A percentile compares a stretch with the other conserved stretches of the same genome.
phyloP scores from a whole-genome alignment of 2,329 filamentous ascomycete genomes.

The Orbilia blumenaviensis region DNA sequence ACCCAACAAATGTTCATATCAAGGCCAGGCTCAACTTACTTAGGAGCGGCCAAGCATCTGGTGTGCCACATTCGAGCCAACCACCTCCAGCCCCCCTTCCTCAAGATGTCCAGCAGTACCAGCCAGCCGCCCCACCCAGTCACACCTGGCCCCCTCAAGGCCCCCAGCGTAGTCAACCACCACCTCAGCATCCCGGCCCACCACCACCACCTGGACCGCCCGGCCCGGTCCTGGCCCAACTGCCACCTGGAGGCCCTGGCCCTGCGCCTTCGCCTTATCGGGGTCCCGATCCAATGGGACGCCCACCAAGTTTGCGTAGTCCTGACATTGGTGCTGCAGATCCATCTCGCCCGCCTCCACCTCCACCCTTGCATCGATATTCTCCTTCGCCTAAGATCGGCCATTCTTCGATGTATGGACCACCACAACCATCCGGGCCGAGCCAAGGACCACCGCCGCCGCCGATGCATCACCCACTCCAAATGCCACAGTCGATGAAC shows the following conservation, averaged over 20 bases:
- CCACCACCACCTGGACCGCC: constrained; percentile 57
- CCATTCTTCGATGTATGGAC: constrained; percentile 62
- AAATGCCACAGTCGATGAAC: constrained; percentile 62
- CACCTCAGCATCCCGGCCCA: constrained; percentile 68
- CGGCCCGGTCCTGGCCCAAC: constrained; percentile 64
- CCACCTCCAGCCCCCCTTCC: constrained; percentile 71
- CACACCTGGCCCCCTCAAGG: constrained; percentile 71
- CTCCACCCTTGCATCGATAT: constrained; percentile 59
- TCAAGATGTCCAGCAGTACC: constrained; percentile 94
- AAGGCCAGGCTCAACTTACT: constrained; percentile 91
- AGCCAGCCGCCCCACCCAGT: constrained; percentile 80
- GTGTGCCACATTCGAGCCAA: constrained; percentile 74
- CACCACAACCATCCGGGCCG: constrained; percentile 67
- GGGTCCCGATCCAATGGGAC: constrained; percentile 58
- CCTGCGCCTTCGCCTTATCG: constrained; percentile 57
- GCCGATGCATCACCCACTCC: constrained; percentile 64
- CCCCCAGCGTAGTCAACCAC: constrained; percentile 72
- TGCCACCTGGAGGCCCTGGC: constrained; percentile 55
- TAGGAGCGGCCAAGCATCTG: constrained; percentile 78
- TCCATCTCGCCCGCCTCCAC: constrained; percentile 62
- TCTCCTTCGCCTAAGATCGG: constrained; percentile 56
- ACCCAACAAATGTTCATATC: constrained; percentile 92
- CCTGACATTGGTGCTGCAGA: constrained; percentile 54
- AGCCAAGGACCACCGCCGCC: constrained; percentile 56
- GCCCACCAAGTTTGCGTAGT: constrained; percentile 56